Evolutionary conservation across 2,329 filamentous ascomycete species (phyloP), one percentile per base, ranked within the genome.

Genomic region (Phyllosticta citrichinensis): DNA sequence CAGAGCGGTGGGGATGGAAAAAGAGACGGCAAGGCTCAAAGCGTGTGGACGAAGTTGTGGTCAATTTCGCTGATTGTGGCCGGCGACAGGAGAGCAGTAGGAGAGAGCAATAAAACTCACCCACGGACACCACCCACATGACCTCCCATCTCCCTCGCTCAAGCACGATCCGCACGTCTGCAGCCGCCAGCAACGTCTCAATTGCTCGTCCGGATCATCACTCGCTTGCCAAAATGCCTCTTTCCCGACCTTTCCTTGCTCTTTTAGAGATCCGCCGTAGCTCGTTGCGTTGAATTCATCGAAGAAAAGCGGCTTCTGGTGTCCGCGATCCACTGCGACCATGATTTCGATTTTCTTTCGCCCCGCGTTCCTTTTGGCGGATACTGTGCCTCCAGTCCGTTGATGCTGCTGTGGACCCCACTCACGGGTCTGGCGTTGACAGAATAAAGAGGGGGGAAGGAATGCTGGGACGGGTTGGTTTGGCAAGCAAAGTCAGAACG

Each of bases 71-170:
- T 22, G 22, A 22, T 22, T 22, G 3, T 22, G 22, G 22, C 22
- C 22, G 22, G 22, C 22, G 22, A 22, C 22, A 22, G 3, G 22
- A 22, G 22, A 22, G 22, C 22, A 22, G 22, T 11, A 50, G 30
- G 27, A 35, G 33, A 20, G 22, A n/a, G 22, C 47, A 51, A 3
- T 8, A 14, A 5, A 12, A 72, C 73, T 66, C 63, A 75, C 74
- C 40, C 73, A 72, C 0, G 76, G 71, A 66, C 77, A 79, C 77
- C 77, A 78, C 22, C 76, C 76, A 63, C 76, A 79, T 11, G 40
- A 6, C 5, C 40, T 47, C 53, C 52, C 52, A 50, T 35, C 1
- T 55, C 64, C 62, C 52, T 68, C 63, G 57, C 67, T 63, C 22
- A 68, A 64, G 61, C 71, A 73, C 5, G 64, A 67, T 14, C 62